Percentiles rank a stretch among this genome's conserved stretches.
These are phyloP conservation scores for Cyclotella distinguenda DNA, from an alignment of 108 stramenopile species.

Conservation along the genomic window DNA sequence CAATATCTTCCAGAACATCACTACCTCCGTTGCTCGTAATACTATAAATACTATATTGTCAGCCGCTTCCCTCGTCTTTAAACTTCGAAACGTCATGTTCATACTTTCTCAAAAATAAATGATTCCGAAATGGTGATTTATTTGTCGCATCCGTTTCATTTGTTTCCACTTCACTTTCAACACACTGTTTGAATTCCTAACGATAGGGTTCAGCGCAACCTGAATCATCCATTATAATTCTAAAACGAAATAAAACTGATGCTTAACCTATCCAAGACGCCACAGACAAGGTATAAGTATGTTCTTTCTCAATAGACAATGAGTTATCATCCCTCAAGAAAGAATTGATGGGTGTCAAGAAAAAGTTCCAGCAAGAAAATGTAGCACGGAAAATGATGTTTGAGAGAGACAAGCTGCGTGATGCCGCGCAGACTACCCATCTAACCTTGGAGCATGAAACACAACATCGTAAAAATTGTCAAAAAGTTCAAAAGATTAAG, in stretches of 20 bases:
- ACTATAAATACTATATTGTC: too few species aligned
- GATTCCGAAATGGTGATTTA: too few species aligned
- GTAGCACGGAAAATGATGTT: background rate
- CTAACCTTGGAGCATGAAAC: conserved; percentile 5
- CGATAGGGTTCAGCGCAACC: too few species aligned
- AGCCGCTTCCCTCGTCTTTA: too few species aligned
- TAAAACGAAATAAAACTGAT: background rate
- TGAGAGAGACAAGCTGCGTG: background rate
- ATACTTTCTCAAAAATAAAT: too few species aligned
- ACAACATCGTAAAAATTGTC: conserved; percentile 9
- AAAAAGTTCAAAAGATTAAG: conserved; percentile 6
- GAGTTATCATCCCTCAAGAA: background rate
- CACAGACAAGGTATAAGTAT: background rate
- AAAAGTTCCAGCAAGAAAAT: conserved; percentile 7
- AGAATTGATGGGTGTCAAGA: conserved; percentile 2
- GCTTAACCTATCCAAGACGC: background rate
- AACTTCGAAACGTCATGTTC: too few species aligned
- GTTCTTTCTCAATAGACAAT: background rate
- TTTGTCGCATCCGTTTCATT: too few species aligned
- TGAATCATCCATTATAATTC: conserved; percentile 7
- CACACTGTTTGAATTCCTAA: too few species aligned
- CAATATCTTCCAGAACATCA: too few species aligned
- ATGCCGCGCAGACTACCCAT: background rate
- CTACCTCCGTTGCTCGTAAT: too few species aligned
- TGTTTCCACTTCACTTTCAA: too few species aligned